Percentiles rank a stretch among this genome's conserved stretches.
Conservation (phyloP, 164 flowering plant species). For the Stephania yunnanensis region DNA sequence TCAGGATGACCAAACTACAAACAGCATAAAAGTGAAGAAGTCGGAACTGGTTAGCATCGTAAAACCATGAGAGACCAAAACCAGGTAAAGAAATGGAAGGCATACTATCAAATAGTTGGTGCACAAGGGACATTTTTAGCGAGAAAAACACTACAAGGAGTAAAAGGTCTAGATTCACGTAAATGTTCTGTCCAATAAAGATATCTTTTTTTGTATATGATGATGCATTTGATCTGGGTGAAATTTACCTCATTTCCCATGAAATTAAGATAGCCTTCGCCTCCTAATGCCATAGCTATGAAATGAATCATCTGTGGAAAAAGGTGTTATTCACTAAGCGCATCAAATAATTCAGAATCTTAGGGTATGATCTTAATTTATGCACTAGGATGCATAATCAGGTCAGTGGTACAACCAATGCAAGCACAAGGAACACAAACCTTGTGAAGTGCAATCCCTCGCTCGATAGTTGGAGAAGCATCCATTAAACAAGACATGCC, state of each 20-base stretch:
- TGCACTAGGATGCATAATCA: neutral
- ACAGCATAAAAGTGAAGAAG: constrained; percentile 13
- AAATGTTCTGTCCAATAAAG: neutral
- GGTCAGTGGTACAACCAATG: neutral
- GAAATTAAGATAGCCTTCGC: constrained; percentile 96
- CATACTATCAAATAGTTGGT: neutral
- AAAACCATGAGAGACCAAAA: neutral
- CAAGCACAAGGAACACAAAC: constrained; percentile 28
- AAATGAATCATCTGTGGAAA: constrained; percentile 91
- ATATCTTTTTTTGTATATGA: neutral
- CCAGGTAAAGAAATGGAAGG: neutral
- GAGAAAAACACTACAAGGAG: neutral
- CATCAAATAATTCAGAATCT: neutral
- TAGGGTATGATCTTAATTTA: neutral
- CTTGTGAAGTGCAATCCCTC: constrained; percentile 98
- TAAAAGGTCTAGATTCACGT: neutral
- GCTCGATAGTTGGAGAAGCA: constrained; percentile 72
- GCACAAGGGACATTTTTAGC: neutral
- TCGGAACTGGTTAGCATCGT: constrained; percentile 1
- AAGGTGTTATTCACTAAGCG: neutral
- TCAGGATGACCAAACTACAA: constrained; percentile 98
- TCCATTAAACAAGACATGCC: constrained; percentile 83
- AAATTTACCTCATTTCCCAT: constrained; percentile 93
- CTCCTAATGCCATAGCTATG: constrained; percentile 93
- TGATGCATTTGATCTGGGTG: neutral